Conservation (phyloP, 2,329 filamentous ascomycete genomes). For the Apiospora saccharicola region DNA sequence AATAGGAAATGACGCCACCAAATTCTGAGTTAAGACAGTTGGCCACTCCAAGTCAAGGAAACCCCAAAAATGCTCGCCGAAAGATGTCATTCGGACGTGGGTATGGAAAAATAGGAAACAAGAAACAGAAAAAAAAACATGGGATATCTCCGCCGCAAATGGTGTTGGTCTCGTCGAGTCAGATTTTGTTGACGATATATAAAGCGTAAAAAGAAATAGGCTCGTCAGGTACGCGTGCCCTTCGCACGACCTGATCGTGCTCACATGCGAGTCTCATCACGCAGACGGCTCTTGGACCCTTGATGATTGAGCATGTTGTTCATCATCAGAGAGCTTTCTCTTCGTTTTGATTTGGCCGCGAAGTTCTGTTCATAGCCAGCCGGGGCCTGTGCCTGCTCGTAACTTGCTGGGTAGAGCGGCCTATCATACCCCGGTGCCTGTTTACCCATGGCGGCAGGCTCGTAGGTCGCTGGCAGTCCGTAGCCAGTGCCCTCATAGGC, state of each 20-base stretch:
- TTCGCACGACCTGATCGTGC: background rate
- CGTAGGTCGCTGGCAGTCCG: conserved; percentile 44
- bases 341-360: conserved; percentile 53
- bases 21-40: conserved; percentile 4
- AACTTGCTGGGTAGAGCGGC: conserved; percentile 33
- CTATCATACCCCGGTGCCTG: conserved; percentile 48
- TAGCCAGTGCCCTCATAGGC: conserved; percentile 54
- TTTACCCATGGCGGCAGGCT: conserved; percentile 36
- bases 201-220: background rate
- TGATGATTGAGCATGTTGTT: conserved; percentile 58
- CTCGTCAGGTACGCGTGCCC: background rate
- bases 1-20: background rate
- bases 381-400: conserved; percentile 43
- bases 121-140: conserved; percentile 12
- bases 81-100: conserved; percentile 1
- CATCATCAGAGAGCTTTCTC: conserved; percentile 69
- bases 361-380: conserved; percentile 47
- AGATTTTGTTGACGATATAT: background rate
- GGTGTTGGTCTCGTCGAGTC: background rate
- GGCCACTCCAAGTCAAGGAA: conserved; percentile 11
- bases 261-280: conserved; percentile 58
- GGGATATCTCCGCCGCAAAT: conserved; percentile 20
- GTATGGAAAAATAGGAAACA: background rate
- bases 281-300: conserved; percentile 59
- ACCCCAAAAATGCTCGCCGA: conserved; percentile 5